Evolutionary conservation across 2,329 filamentous ascomycete genomes (phyloP).

Genomic region (Teratosphaeriaceae sp.): DNA sequence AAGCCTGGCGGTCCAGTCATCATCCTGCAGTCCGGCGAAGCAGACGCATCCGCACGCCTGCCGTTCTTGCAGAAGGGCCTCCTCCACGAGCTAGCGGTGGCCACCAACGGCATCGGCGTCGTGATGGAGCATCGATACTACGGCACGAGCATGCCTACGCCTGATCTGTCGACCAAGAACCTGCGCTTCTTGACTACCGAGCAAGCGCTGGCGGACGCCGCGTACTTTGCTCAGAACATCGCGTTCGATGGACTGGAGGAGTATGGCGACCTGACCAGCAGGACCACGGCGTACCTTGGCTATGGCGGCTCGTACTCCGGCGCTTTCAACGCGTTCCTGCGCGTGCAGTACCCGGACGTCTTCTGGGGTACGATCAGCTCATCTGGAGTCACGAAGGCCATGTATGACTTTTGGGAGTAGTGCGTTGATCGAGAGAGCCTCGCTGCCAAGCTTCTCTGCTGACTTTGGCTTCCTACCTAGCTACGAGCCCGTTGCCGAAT

Average conservation of each 20-base stretch:
- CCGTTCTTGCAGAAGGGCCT: constrained; percentile 73
- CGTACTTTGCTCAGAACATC: constrained; percentile 70
- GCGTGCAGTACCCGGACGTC: constrained; percentile 68
- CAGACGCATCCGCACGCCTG: constrained; percentile 54
- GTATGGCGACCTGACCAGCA: constrained; percentile 55
- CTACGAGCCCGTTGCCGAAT: constrained; percentile 51
- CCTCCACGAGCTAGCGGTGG: constrained; percentile 60
- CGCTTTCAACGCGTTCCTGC: constrained; percentile 68
- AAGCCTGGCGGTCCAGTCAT: constrained; percentile 73
- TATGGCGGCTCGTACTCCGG: constrained; percentile 85
- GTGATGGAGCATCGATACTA: constrained; percentile 87
- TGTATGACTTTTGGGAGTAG: constrained; percentile 64
- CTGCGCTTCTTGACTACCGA: constrained; percentile 78
- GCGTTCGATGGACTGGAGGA: constrained; percentile 64
- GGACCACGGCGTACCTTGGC: constrained; percentile 62
- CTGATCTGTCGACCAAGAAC: constrained; percentile 60
- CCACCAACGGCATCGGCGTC: constrained; percentile 68
- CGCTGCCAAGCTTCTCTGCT: constrained; percentile 48
- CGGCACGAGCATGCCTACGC: constrained; percentile 63
- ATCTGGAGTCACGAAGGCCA: constrained; percentile 70
- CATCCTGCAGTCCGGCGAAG: constrained; percentile 68
- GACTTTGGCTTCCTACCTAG: too few species aligned
- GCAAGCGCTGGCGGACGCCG: constrained; percentile 73
- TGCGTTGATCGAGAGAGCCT: constrained; percentile 29
- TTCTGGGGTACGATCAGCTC: constrained; percentile 77